Percentiles rank a stretch among this genome's conserved stretches.
phyloP scores from a whole-genome alignment of 75 land plant genomes.

The Cupressus sempervirens region DNA sequence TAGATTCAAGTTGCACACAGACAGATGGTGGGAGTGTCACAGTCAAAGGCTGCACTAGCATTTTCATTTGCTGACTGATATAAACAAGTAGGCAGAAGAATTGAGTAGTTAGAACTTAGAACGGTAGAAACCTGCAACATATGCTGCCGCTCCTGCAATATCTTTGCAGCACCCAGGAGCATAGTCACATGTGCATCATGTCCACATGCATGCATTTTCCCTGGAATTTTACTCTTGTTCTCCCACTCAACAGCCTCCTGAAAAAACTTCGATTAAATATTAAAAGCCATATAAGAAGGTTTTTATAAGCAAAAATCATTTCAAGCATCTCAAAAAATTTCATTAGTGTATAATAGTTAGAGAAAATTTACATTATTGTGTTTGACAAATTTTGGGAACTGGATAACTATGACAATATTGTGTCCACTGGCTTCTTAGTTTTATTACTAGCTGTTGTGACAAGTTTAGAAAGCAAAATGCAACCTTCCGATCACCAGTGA shows the following conservation, averaged over 20 bases:
- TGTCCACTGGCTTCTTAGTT: too few relatives aligned
- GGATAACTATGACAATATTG: too few relatives aligned
- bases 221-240: slow-evolving; percentile 62
- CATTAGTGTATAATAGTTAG: not conserved
- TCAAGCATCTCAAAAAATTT: not conserved
- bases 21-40: too few relatives aligned
- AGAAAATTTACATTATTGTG: too few relatives aligned
- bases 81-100: not conserved
- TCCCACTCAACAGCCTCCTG: slow-evolving; percentile 78
- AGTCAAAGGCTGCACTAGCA: too few relatives aligned
- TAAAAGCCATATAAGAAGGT: not conserved
- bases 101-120: too few relatives aligned
- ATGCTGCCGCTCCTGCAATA: slow-evolving; percentile 36
- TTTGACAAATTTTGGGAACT: too few relatives aligned
- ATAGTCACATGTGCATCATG: slow-evolving; percentile 89
- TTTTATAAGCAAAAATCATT: not conserved
- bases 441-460: too few relatives aligned
- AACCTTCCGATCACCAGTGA: too few relatives aligned
- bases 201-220: slow-evolving; percentile 91
- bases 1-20: too few relatives aligned
- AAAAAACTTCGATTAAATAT: not conserved
- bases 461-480: too few relatives aligned
- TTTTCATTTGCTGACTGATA: too few relatives aligned
- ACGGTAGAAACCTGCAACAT: slow-evolving; percentile 35
- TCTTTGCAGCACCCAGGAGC: slow-evolving; percentile 80